Base-by-base conservation (phyloP, 805 yeast species). In the Sungouiozyma intestinalis region DNA sequence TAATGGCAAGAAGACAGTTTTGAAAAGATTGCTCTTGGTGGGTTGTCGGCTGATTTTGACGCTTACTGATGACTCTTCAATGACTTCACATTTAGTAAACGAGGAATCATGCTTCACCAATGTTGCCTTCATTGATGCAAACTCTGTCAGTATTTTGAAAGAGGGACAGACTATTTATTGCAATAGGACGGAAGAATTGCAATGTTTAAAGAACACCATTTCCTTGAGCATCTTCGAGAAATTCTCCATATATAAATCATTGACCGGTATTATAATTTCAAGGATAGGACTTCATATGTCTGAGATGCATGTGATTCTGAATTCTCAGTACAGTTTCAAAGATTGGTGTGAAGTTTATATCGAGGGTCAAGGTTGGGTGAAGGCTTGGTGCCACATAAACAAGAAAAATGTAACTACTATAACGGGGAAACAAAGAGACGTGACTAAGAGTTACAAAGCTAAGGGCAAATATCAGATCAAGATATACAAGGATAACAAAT, bases 271-370 rank as follows among this genome's bases (percentile, higher is more conserved):
- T 2, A 37, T 58, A 3, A 51, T 57, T n/a, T 52, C 61, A 2
- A 37, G 53, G 2, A 34, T 53, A 39, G 62, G 62, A 2, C 29
- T 51, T 15, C 45, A 44, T 36, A 47, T 60, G 40, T 51, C 58
- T 4, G 63, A 59, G 44, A 59, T 60, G 35, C 52, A 52, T 38
- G 36, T 57, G 14, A 47, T 60, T 3, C 40, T 60, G 33, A 49
- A 53, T 40, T 51, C 59, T 4, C 48, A 53, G 20, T 56, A 44
- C 33, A 57, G 51, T 42, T 60, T 52, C 42, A 58, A 59, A 41
- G 65, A 60, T 45, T 60, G 65, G 65, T 60, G 65, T 41, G 58
- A 57, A 42, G 49, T 60, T 14, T 52, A 55, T 34, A 36, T 54
- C 7, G 53, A 51, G 36, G 61, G 52, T 3, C 50, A 52, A 39